Evolutionary conservation across 2,329 filamentous ascomycete species (phyloP), one percentile per base, ranked within the genome.

Genomic region (Fusarium sp.): DNA sequence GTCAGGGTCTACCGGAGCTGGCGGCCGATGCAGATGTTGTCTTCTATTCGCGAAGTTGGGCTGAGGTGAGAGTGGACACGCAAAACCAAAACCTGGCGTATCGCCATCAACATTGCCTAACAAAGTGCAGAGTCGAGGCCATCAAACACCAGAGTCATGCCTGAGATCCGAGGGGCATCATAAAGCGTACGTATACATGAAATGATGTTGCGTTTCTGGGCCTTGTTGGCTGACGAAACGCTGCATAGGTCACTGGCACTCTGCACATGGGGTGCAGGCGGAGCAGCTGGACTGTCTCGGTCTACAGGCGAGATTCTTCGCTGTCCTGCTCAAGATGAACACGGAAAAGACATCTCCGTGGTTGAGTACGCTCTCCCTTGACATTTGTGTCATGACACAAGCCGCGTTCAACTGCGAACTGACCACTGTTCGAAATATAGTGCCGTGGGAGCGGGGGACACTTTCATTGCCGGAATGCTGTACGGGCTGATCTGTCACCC

Each of bases 1-100:
- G 90, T 10, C 73, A 76, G 26, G 88, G 87, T 3, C 79, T 92
- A 52, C 76, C 79, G 45, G 79, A 84, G 26, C 80, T 91, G 43
- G 88, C 88, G 25, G 78, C 79, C 34, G 79, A 83, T 65, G 89
- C 88, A 24, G 87, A 92, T 70, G 82, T 91, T 15, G 85, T 92
- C n/a, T 91, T 92, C 73, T 92, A 89, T 75, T 91, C 89, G 11
- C 85, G 83, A 68, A 81, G 80, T 46, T 92, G 90, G 89, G 89
- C 89, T 57, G 83, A 88, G 78, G 88, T 89, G 75, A 75, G 74
- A 65, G 41, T 42, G 34, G 41, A 51, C 43, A 34, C 45, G 50
- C 41, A 40, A 54, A 43, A 22, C 28, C 38, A 40, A 54, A 43
- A 22, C 28, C 38, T 42, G 45, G 54, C 40, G 51, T 48, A 52